Conservation (phyloP, 257 asterid genomes). For the Plantago major region DNA sequence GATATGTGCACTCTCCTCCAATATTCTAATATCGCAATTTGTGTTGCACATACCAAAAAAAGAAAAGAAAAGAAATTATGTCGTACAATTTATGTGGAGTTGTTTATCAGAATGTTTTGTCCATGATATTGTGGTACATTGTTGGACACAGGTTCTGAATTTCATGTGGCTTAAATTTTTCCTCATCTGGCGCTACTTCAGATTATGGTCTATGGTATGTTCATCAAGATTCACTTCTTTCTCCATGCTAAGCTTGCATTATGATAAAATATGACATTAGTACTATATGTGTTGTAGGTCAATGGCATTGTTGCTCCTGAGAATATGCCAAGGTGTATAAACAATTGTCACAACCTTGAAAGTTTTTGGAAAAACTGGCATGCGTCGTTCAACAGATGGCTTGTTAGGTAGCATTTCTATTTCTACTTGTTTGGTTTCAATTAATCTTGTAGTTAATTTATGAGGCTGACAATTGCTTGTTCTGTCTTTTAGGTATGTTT, state of each 20-base stretch:
- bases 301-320: slow-evolving; percentile 93
- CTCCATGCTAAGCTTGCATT: slow-evolving; percentile 11
- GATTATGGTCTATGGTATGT: slow-evolving; percentile 89
- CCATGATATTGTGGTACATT: slow-evolving; percentile 10
- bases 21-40: too few relatives aligned
- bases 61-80: too few relatives aligned
- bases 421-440: slow-evolving; percentile 9
- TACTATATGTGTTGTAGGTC: slow-evolving; percentile 44
- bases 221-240: slow-evolving; percentile 18
- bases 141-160: slow-evolving; percentile 65
- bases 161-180: slow-evolving; percentile 98
- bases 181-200: slow-evolving; percentile 92
- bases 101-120: slow-evolving; percentile 11
- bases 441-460: slow-evolving; percentile 17
- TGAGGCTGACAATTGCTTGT: slow-evolving; percentile 5
- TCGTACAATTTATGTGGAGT: too few relatives aligned
- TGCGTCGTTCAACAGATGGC: slow-evolving; percentile 98
- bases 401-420: slow-evolving; percentile 58
- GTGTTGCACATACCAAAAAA: too few relatives aligned
- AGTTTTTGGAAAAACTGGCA: slow-evolving; percentile 98
- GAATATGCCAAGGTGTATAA: slow-evolving; percentile 93
- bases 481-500: slow-evolving; percentile 60
- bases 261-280: slow-evolving; percentile 12
- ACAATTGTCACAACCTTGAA: slow-evolving; percentile 89
- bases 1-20: too few relatives aligned